Percentiles rank a stretch among this genome's conserved stretches.
phyloP scores from a whole-genome alignment of 2,329 filamentous ascomycete species.

The Juglanconis oblonga region DNA sequence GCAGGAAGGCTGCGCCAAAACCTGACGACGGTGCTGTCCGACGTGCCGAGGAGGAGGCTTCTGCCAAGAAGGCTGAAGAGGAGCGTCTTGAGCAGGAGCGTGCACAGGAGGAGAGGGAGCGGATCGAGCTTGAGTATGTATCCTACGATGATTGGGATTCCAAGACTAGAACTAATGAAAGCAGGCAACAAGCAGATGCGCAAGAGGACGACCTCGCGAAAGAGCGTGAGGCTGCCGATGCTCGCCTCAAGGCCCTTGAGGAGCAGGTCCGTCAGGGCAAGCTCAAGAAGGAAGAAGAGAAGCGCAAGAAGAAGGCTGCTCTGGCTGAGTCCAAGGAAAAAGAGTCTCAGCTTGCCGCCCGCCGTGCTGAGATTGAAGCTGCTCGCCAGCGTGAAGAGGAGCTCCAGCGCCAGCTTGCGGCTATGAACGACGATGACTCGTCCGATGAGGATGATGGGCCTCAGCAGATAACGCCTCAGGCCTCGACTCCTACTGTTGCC shows the following conservation, averaged over 20 bases:
- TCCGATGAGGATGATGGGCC: slow-evolving; percentile 80
- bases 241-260: slow-evolving; percentile 83
- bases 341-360: slow-evolving; percentile 77
- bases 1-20: slow-evolving; percentile 65
- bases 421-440: slow-evolving; percentile 68
- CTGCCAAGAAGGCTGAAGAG: slow-evolving; percentile 61
- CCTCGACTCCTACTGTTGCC: slow-evolving; percentile 54
- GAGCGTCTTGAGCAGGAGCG: slow-evolving; percentile 68
- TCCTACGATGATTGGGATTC: slow-evolving; percentile 10
- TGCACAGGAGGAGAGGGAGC: slow-evolving; percentile 70
- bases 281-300: slow-evolving; percentile 94
- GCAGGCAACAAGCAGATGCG: slow-evolving; percentile 67
- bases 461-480: slow-evolving; percentile 63
- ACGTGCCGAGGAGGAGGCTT: slow-evolving; percentile 55
- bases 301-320: slow-evolving; percentile 85
- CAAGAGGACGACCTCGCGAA: slow-evolving; percentile 78
- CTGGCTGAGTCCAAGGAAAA: slow-evolving; percentile 84
- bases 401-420: slow-evolving; percentile 80
- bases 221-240: slow-evolving; percentile 77
- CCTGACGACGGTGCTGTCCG: slow-evolving; percentile 58
- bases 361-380: slow-evolving; percentile 87
- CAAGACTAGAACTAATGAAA: slow-evolving; percentile 26
- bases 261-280: slow-evolving; percentile 93
- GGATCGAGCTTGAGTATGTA: slow-evolving; percentile 79
- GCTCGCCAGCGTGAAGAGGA: slow-evolving; percentile 88